A percentile compares a stretch with the other conserved stretches of the same genome.
Evolutionary conservation across 2,329 filamentous ascomycete genomes (phyloP).

Genomic region (Mariannaea elegans): DNA sequence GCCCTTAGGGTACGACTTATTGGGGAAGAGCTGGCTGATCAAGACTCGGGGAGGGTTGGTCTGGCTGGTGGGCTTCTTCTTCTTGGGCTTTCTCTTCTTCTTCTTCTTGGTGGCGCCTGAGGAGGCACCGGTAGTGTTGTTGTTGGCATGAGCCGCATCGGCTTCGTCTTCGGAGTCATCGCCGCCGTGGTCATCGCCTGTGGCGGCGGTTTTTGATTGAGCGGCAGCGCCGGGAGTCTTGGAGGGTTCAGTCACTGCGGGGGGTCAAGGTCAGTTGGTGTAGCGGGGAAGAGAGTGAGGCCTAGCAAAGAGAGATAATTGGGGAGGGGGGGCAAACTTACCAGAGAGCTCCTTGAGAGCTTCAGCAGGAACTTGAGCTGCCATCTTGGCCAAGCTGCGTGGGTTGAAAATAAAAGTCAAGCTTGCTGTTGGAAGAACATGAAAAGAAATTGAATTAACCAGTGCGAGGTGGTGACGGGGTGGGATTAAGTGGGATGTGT

Average conservation of each 20-base stretch:
- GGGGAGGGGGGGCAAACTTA: constrained; percentile 30
- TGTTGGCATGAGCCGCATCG: constrained; percentile 47
- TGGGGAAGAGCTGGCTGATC: constrained; percentile 77
- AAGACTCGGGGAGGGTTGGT: constrained; percentile 77
- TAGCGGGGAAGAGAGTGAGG: background rate
- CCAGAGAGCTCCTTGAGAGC: constrained; percentile 56
- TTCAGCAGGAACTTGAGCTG: constrained; percentile 53
- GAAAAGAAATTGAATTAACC: constrained; percentile 36
- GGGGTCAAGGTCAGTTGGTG: constrained; percentile 3
- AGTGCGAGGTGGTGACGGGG: constrained; percentile 21
- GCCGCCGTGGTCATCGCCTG: constrained; percentile 55
- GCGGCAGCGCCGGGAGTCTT: constrained; percentile 52
- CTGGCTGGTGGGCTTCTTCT: constrained; percentile 79
- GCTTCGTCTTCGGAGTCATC: constrained; percentile 65
- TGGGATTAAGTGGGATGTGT: constrained; percentile 26
- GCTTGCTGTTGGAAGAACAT: constrained; percentile 22
- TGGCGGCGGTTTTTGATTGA: constrained; percentile 49
- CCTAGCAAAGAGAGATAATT: constrained; percentile 1
- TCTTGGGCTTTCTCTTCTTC: constrained; percentile 86
- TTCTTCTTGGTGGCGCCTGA: constrained; percentile 52
- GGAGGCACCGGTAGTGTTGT: constrained; percentile 46
- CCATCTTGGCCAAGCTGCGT: constrained; percentile 48
- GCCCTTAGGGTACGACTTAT: constrained; percentile 76
- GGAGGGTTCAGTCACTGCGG: constrained; percentile 52
- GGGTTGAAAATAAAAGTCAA: constrained; percentile 19